Percentiles rank a stretch among this genome's conserved stretches.
These are phyloP conservation scores for Daldinia sp. DNA, from an alignment of 2,329 filamentous ascomycete species.

Conservation along the genomic window DNA sequence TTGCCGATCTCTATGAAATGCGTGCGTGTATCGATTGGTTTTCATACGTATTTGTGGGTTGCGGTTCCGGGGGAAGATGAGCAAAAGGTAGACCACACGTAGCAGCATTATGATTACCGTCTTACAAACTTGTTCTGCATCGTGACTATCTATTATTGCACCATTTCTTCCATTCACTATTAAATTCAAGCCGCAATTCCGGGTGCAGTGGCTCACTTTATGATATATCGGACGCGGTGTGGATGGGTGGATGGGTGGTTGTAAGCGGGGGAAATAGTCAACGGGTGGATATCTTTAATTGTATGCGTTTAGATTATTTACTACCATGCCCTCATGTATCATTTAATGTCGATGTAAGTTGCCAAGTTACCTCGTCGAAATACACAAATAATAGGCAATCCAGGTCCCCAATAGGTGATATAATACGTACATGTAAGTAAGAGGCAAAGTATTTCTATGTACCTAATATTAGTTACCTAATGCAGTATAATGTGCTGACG, in stretches of 20 bases:
- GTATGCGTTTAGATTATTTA: too few relatives aligned
- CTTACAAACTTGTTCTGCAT: neutral
- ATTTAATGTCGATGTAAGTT: too few relatives aligned
- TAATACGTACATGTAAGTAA: too few relatives aligned
- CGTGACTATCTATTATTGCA: neutral
- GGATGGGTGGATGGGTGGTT: neutral
- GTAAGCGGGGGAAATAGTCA: neutral
- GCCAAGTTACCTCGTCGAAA: too few relatives aligned
- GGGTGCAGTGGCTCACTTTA: neutral
- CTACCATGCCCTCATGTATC: too few relatives aligned
- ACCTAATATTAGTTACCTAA: neutral
- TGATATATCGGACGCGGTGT: neutral
- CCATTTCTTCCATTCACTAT: neutral
- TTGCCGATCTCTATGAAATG: conserved; percentile 36
- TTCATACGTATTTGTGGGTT: conserved; percentile 20
- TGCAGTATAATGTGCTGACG: neutral
- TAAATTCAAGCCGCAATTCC: neutral
- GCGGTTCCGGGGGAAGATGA: conserved; percentile 5
- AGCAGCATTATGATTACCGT: conserved; percentile 16
- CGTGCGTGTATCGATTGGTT: conserved; percentile 21
- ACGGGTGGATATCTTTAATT: neutral
- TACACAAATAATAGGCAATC: too few relatives aligned
- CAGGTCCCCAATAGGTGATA: too few relatives aligned
- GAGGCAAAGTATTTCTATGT: neutral
- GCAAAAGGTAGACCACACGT: conserved; percentile 1